Percentiles rank a stretch among this genome's conserved stretches.
Evolutionary conservation across 2,329 filamentous ascomycete genomes (phyloP).

Genomic region (Colletotrichum sp.): DNA sequence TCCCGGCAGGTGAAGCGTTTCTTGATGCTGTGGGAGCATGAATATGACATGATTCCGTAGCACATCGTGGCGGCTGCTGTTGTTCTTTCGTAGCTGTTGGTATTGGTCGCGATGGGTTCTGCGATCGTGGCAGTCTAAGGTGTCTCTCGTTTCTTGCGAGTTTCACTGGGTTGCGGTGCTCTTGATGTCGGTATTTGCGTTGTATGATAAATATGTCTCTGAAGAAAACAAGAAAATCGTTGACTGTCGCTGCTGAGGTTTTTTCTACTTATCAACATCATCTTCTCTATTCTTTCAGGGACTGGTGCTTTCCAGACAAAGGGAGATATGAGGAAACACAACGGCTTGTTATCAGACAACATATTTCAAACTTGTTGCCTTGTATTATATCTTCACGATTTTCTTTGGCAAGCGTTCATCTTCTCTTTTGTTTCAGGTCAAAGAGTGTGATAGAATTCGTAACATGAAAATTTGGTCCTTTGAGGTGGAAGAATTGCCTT

Average conservation of each 20-base stretch:
- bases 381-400: not conserved
- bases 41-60: not conserved
- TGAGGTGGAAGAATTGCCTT: not conserved
- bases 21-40: constrained; percentile 2
- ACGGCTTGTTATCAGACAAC: not conserved
- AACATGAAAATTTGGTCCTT: not conserved
- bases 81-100: not conserved
- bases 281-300: not conserved
- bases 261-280: not conserved
- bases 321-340: not conserved
- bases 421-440: not conserved
- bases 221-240: not conserved
- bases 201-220: not conserved
- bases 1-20: constrained; percentile 1
- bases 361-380: not conserved
- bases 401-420: not conserved
- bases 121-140: not conserved
- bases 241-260: not conserved
- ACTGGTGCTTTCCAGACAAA: not conserved
- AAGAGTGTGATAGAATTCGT: not conserved
- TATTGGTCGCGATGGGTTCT: not conserved
- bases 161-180: not conserved
- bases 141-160: not conserved
- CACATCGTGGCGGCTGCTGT: constrained; percentile 13
- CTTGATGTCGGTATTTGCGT: not conserved